Evolutionary conservation across 2,329 filamentous ascomycete species (phyloP).

Genomic region (Phoma sp.): DNA sequence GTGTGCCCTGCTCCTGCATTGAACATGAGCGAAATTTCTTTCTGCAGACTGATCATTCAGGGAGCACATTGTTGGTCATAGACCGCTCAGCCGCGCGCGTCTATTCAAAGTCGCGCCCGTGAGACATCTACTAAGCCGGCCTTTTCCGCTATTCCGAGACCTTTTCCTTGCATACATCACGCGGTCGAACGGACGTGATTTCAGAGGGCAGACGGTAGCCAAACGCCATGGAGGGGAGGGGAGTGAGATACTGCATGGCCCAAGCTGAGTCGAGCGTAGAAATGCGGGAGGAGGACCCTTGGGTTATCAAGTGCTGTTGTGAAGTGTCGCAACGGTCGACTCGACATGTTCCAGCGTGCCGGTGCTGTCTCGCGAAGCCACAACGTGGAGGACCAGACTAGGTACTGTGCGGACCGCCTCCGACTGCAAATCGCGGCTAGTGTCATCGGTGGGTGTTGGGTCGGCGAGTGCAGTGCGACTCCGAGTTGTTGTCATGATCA

Average conservation of each 20-base stretch:
- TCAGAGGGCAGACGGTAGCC: background rate
- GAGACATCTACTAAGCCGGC: conserved; percentile 4
- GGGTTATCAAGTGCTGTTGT: background rate
- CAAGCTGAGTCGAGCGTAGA: background rate
- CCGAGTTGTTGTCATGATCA: conserved; percentile 3
- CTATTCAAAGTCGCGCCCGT: background rate
- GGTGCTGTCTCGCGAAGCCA: conserved; percentile 12
- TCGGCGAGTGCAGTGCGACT: conserved; percentile 5
- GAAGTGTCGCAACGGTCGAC: conserved; percentile 7
- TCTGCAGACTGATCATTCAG: conserved; percentile 9
- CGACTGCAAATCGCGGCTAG: conserved; percentile 16
- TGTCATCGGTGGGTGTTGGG: background rate
- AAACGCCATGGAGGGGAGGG: background rate
- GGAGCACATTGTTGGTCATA: background rate
- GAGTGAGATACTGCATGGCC: background rate
- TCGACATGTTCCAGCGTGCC: conserved; percentile 5
- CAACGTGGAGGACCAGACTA: conserved; percentile 10
- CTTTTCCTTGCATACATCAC: background rate
- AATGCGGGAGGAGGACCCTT: background rate
- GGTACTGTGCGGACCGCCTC: conserved; percentile 13
- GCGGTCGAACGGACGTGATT: background rate
- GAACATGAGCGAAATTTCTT: background rate
- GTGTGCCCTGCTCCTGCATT: background rate
- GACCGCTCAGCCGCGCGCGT: conserved; percentile 7
- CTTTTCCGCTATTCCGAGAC: conserved; percentile 8